Evolutionary conservation across 768 basidiomycete species (phyloP), one percentile per base, ranked within the genome.

Genomic region (Hygrocybe punicea): DNA sequence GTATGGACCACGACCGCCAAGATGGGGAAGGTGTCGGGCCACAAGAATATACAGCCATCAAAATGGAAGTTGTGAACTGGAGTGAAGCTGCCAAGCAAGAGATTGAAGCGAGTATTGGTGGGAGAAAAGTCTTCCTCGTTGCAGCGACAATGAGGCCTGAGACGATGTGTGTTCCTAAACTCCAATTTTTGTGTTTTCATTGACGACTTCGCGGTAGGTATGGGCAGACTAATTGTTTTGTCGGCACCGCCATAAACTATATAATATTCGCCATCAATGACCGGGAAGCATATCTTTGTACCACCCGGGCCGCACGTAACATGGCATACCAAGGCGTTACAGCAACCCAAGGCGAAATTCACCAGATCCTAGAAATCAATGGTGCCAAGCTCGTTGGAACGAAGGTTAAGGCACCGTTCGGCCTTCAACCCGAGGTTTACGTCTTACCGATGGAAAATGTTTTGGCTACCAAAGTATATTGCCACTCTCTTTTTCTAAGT

Each of bases 391-490:
- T 98, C 37, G 76, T 98, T 55, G 97, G 97, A 3, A 89, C 94
- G 19, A 92, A 84, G 66, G 86, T 98, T 72, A 86, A 85, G 59
- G 95, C 96, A 1, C 94, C 96, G 1, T 85, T 91, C 60, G 83
- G 85, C 21, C 64, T 93, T 51, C 81, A 87, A 69, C 84, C 89
- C 0, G 87, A 96, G 72, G 91, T 98, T 24, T 94, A 94, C 66
- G 92, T 99, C 46, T 73, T 99, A 56, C 97, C 97, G n/a, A 99
- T 99, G 97, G 97, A 99, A 62, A 91, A 87, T 62, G 93, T 98
- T 53, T 80, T 96, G 47, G 84, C 93, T n/a, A 95, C 91, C 60
- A 98, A 98, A 80, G 90, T 82, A 52, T 17, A 76, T 58, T 2
- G 25, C 7, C 1, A 14, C 16, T 17, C 11, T 34, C 35, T 36